Evolutionary conservation across 2,329 filamentous ascomycete species (phyloP).

Genomic region (Calycina marina): DNA sequence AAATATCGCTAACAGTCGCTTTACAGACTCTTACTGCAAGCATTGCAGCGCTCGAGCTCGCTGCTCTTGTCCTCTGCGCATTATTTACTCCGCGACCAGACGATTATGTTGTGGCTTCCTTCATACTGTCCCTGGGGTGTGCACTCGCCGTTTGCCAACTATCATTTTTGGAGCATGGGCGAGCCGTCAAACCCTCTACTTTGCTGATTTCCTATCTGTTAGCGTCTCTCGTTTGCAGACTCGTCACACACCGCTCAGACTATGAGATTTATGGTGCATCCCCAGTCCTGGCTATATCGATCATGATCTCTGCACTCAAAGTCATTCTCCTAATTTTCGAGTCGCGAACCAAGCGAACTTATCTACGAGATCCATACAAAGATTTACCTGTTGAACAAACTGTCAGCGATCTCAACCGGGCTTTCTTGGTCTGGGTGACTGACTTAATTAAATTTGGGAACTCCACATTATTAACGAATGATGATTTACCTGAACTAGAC

Average conservation of each 20-base stretch:
- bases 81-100: neutral
- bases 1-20: neutral
- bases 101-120: neutral
- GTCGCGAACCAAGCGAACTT: neutral
- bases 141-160: conserved; percentile 1
- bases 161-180: neutral
- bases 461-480: neutral
- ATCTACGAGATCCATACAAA: neutral
- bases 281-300: neutral
- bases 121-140: neutral
- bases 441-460: neutral
- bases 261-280: neutral
- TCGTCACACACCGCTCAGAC: neutral
- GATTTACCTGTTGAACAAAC: conserved; percentile 1
- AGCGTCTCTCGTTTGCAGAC: neutral
- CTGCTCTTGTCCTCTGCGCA: neutral
- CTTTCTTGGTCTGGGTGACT: neutral
- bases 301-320: neutral
- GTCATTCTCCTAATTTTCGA: neutral
- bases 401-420: neutral
- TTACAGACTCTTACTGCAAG: neutral
- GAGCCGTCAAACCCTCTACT: neutral
- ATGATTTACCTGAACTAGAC: neutral
- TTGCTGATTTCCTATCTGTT: neutral
- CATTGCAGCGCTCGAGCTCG: neutral